These are phyloP conservation scores for Silybum marianum DNA, from an alignment of 129 eudicot species.

Conservation along the genomic window DNA sequence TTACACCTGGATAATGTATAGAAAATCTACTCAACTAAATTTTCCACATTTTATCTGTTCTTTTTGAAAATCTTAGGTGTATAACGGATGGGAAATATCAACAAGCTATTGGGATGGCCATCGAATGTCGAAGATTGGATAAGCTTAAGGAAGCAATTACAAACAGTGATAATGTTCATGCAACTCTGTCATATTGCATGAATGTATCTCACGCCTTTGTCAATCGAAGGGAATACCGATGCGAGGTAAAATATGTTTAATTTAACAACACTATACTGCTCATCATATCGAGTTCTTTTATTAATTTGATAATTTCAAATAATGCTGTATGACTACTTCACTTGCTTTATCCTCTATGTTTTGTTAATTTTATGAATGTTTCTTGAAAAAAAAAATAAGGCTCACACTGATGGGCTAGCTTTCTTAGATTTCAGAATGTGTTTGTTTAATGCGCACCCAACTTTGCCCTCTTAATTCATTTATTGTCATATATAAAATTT, in stretches of 20 bases:
- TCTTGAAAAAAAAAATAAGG: neutral
- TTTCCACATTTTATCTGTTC: neutral
- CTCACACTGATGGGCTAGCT: too few relatives aligned
- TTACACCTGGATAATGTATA: neutral
- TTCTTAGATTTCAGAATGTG: neutral
- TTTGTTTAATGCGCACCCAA: neutral
- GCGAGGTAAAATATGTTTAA: constrained; percentile 57
- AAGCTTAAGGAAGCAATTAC: constrained; percentile 89
- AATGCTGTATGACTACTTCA: neutral
- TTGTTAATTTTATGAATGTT: neutral
- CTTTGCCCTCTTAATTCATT: neutral
- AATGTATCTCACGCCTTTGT: constrained; percentile 81
- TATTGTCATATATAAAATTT: neutral
- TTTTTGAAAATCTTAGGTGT: constrained; percentile 52
- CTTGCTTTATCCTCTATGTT: neutral
- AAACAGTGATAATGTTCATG: constrained; percentile 83
- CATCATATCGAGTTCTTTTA: neutral
- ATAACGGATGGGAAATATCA: constrained; percentile 82
- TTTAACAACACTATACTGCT: neutral
- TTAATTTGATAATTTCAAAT: too few relatives aligned
- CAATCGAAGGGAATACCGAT: constrained; percentile 76
- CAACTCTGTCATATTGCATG: constrained; percentile 75
- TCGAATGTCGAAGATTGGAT: constrained; percentile 90
- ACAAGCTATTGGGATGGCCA: constrained; percentile 95
- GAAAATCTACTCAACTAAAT: neutral